Evolutionary conservation across 768 basidiomycete genomes (phyloP).

Genomic region (Rhizopogon rudus): DNA sequence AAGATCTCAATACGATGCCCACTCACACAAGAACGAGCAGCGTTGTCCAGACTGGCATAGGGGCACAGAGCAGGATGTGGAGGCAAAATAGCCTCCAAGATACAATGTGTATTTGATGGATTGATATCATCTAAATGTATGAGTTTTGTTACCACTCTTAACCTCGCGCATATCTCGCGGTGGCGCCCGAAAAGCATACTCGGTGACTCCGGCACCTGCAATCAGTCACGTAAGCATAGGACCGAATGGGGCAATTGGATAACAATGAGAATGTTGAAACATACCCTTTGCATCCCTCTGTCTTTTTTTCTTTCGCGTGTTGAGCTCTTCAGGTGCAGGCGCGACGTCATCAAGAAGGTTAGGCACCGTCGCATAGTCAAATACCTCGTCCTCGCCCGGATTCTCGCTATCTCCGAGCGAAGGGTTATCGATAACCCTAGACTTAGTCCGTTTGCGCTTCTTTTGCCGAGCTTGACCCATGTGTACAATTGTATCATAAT

Average conservation of each 20-base stretch:
- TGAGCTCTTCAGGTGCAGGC: constrained; percentile 26
- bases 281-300: constrained; percentile 41
- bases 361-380: constrained; percentile 64
- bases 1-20: not conserved
- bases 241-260: too few relatives aligned
- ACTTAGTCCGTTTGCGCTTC: constrained; percentile 56
- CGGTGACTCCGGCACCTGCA: constrained; percentile 31
- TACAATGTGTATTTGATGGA: not conserved
- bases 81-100: not conserved
- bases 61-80: not conserved
- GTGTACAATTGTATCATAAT: constrained; percentile 61
- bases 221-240: constrained; percentile 6
- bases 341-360: constrained; percentile 66
- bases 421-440: constrained; percentile 8
- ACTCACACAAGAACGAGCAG: not conserved
- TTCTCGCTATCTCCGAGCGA: constrained; percentile 10
- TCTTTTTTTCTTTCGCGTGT: constrained; percentile 44
- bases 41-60: not conserved
- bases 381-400: constrained; percentile 37
- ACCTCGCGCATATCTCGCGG: constrained; percentile 62
- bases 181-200: constrained; percentile 57
- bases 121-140: constrained; percentile 53
- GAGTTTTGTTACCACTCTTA: constrained; percentile 65
- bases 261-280: not conserved
- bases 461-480: constrained; percentile 62